These are phyloP conservation scores for Malus sylvestris DNA, from an alignment of 306 rosid genomes.

Conservation along the genomic window DNA sequence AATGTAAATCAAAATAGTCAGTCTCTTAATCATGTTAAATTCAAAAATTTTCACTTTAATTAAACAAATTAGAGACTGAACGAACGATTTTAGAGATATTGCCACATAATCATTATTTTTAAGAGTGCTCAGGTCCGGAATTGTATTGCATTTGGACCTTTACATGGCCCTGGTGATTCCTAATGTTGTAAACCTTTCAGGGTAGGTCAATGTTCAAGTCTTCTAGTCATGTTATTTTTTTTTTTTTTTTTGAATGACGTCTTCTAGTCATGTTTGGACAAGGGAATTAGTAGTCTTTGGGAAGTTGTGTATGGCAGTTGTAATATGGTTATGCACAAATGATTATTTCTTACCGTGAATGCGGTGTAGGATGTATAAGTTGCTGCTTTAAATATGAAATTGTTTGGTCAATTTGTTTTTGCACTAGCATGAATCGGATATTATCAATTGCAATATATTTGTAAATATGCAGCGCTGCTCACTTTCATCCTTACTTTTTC, in stretches of 20 bases:
- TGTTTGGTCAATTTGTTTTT: background rate
- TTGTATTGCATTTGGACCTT: too few species aligned
- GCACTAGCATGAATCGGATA: background rate
- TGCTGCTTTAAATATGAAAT: too few species aligned
- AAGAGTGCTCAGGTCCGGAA: too few species aligned
- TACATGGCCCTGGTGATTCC: too few species aligned
- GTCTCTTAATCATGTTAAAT: background rate
- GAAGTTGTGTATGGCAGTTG: background rate
- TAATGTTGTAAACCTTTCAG: too few species aligned
- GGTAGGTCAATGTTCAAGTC: too few species aligned
- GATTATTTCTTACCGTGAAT: background rate
- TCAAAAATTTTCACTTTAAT: background rate
- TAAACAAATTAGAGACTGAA: background rate
- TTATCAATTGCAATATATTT: too few species aligned
- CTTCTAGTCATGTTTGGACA: background rate
- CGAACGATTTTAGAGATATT: background rate
- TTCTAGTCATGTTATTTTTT: background rate
- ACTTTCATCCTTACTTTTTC: slow-evolving; percentile 16
- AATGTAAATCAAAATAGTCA: background rate
- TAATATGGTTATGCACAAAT: background rate
- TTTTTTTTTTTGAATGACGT: too few species aligned
- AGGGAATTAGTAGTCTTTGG: background rate
- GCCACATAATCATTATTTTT: too few species aligned
- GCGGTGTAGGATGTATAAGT: background rate
- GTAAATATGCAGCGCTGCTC: background rate